phyloP scores from a whole-genome alignment of 371 early-diverging fungal species.

The Nosema muscidifuracis region DNA sequence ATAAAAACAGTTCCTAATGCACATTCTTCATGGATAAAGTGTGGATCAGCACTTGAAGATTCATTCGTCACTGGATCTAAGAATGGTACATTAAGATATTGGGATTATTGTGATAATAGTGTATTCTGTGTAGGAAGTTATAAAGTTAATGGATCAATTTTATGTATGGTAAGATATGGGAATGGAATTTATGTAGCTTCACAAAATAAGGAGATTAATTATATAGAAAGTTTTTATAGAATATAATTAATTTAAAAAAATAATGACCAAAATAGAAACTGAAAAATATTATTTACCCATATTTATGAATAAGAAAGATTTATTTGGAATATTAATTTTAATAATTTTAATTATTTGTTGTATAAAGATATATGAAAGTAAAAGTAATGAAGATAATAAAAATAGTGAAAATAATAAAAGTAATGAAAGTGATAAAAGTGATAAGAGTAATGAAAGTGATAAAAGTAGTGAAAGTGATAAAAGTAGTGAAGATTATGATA shows the following conservation, averaged over 20 bases:
- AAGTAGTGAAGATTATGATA: too few species aligned
- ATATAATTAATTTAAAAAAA: neutral
- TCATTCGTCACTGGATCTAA: constrained; percentile 47
- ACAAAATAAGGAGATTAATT: neutral
- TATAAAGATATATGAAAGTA: too few species aligned
- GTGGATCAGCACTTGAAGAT: constrained; percentile 13
- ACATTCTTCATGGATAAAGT: constrained; percentile 47
- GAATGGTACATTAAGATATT: constrained; percentile 37
- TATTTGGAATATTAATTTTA: too few species aligned
- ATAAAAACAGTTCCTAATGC: constrained; percentile 52
- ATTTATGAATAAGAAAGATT: too few species aligned
- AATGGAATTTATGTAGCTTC: neutral
- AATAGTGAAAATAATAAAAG: too few species aligned
- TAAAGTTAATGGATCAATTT: neutral
- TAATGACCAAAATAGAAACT: neutral
- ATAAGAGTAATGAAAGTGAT: too few species aligned
- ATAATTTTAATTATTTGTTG: too few species aligned
- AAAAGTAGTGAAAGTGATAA: too few species aligned
- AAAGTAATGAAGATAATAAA: too few species aligned
- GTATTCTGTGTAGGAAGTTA: constrained; percentile 28
- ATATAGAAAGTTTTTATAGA: neutral
- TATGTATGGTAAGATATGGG: neutral
- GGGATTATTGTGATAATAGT: constrained; percentile 42
- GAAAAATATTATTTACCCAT: too few species aligned
- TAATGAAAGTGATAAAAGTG: too few species aligned